Evolutionary conservation across 192 early-diverging fungal genomes (phyloP).

Genomic region (Anaeromyces robustus): DNA sequence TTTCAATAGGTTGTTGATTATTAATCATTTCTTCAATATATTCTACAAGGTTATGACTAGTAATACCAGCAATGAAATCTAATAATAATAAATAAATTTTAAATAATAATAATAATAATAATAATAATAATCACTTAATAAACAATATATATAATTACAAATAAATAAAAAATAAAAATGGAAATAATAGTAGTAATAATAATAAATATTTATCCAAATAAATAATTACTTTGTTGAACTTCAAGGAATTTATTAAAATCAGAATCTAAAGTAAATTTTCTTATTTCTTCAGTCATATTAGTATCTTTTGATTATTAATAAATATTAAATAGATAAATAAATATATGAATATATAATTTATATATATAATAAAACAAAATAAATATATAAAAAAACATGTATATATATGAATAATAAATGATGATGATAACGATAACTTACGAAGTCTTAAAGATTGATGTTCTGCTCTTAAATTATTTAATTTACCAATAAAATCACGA

Average conservation of each 20-base stretch:
- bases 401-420: too few relatives aligned
- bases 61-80: constrained; percentile 59
- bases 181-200: too few relatives aligned
- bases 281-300: constrained; percentile 65
- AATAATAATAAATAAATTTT: constrained; percentile 7
- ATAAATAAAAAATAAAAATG: constrained; percentile 6
- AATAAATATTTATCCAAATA: not conserved
- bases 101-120: constrained; percentile 8
- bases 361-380: not conserved
- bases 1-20: constrained; percentile 47
- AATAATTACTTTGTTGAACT: constrained; percentile 65
- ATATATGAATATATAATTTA: constrained; percentile 4
- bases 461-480: constrained; percentile 68
- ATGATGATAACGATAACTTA: constrained; percentile 21
- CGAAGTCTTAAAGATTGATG: constrained; percentile 68
- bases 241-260: constrained; percentile 75
- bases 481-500: constrained; percentile 78
- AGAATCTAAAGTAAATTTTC: constrained; percentile 55
- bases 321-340: not conserved
- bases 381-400: too few relatives aligned
- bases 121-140: not conserved
- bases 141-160: not conserved
- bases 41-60: constrained; percentile 47
- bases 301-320: constrained; percentile 30
- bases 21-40: constrained; percentile 78